A percentile compares a stretch with the other conserved stretches of the same genome.
These are phyloP conservation scores for Colletotrichum destructivum DNA, from an alignment of 2,329 filamentous ascomycete genomes.

Conservation along the genomic window DNA sequence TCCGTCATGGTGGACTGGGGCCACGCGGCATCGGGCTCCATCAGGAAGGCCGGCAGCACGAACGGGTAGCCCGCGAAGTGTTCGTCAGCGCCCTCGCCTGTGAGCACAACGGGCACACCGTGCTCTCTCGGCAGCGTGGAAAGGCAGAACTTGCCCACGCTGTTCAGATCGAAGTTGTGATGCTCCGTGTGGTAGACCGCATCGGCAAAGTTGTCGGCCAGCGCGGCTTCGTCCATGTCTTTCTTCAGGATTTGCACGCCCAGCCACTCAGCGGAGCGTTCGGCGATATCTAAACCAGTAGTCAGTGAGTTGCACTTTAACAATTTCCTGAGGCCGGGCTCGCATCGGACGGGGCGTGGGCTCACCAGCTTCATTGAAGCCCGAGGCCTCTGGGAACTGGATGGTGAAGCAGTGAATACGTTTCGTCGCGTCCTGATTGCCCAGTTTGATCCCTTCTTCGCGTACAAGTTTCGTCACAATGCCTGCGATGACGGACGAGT, in stretches of 20 bases:
- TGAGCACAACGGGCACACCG: conserved; percentile 69
- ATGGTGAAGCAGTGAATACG: conserved; percentile 62
- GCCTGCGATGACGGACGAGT: conserved; percentile 70
- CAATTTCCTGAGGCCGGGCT: too few relatives aligned
- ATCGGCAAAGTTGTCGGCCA: conserved; percentile 51
- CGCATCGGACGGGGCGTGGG: not conserved
- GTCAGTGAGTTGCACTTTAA: not conserved
- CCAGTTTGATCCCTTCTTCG: conserved; percentile 61
- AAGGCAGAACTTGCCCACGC: conserved; percentile 66
- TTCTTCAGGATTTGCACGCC: conserved; percentile 49
- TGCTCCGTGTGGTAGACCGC: conserved; percentile 52
- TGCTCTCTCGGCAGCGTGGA: conserved; percentile 60
- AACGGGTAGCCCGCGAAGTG: conserved; percentile 67
- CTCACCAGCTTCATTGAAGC: conserved; percentile 64
- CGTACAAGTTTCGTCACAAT: conserved; percentile 68
- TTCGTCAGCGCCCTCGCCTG: conserved; percentile 68
- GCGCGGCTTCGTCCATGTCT: conserved; percentile 47
- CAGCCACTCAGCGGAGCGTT: conserved; percentile 52
- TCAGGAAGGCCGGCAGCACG: conserved; percentile 63
- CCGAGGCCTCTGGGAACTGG: conserved; percentile 64
- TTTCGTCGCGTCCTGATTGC: conserved; percentile 54
- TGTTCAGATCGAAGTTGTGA: conserved; percentile 63
- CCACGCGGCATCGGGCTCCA: conserved; percentile 61
- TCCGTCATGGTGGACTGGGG: conserved; percentile 44
- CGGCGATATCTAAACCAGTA: conserved; percentile 47